phyloP scores from a whole-genome alignment of 1,284 basidiomycete species.

The Prillingera fragicola region DNA sequence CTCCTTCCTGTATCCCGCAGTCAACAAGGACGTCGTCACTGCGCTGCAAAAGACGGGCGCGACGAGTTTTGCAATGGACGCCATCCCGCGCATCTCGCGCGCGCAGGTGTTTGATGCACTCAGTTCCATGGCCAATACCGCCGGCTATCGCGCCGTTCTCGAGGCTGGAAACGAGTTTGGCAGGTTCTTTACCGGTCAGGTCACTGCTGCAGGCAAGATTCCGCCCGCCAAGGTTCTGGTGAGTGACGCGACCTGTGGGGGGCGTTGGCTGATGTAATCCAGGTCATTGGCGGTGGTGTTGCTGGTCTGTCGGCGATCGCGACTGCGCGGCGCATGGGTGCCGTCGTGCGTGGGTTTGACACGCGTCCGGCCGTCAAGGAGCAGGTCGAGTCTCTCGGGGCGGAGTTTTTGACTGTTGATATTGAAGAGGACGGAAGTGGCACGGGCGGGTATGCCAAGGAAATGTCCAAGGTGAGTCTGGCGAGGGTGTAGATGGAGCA shows the following conservation, averaged over 20 bases:
- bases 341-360: slow-evolving; percentile 78
- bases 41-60: slow-evolving; percentile 59
- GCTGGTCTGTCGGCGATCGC: slow-evolving; percentile 78
- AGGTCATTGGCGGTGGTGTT: slow-evolving; percentile 73
- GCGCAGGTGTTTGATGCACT: slow-evolving; percentile 80
- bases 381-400: slow-evolving; percentile 77
- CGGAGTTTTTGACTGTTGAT: slow-evolving; percentile 73
- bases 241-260: too few species aligned
- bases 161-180: slow-evolving; percentile 82
- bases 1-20: slow-evolving; percentile 74
- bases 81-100: slow-evolving; percentile 78
- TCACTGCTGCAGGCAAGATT: slow-evolving; percentile 72
- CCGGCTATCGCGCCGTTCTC: slow-evolving; percentile 78
- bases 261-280: not conserved
- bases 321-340: slow-evolving; percentile 69
- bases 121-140: slow-evolving; percentile 84
- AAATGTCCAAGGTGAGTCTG: slow-evolving; percentile 68
- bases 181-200: slow-evolving; percentile 77
- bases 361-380: slow-evolving; percentile 73
- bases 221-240: slow-evolving; percentile 73
- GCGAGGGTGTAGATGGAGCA: not conserved
- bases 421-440: slow-evolving; percentile 72
- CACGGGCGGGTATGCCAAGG: slow-evolving; percentile 77
- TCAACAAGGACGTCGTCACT: slow-evolving; percentile 68
- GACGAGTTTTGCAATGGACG: slow-evolving; percentile 73